phyloP scores from a whole-genome alignment of 352 stramenopile species.

The Phytophthora hybrid region DNA sequence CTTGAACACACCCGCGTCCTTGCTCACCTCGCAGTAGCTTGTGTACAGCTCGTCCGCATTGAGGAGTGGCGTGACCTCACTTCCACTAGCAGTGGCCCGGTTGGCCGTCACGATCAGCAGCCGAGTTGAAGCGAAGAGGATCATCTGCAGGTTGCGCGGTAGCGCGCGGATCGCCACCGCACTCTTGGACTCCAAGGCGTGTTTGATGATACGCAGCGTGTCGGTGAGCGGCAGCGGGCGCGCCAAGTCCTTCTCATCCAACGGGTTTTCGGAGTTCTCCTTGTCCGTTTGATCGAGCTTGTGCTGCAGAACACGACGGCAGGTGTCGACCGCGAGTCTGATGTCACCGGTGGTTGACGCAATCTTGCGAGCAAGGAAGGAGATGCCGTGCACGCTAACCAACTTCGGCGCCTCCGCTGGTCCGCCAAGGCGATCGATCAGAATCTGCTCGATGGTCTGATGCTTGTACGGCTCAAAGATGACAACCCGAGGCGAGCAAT shows the following conservation, averaged over 20 bases:
- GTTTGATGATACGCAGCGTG: slow-evolving; percentile 80
- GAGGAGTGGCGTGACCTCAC: slow-evolving; percentile 48
- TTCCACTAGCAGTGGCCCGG: slow-evolving; percentile 24
- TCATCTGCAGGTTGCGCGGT: slow-evolving; percentile 85
- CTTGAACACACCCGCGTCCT: slow-evolving; percentile 72
- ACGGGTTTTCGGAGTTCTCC: slow-evolving; percentile 42
- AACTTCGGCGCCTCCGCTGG: slow-evolving; percentile 51
- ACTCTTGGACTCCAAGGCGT: slow-evolving; percentile 71
- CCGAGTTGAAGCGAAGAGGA: slow-evolving; percentile 74
- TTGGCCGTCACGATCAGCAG: slow-evolving; percentile 50
- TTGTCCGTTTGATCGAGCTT: slow-evolving; percentile 49
- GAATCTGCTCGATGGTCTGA: slow-evolving; percentile 81
- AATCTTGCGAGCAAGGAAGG: slow-evolving; percentile 85
- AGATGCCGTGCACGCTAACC: slow-evolving; percentile 74
- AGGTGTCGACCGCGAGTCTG: slow-evolving; percentile 77
- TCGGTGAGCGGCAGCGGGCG: slow-evolving; percentile 70
- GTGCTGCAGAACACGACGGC: slow-evolving; percentile 71
- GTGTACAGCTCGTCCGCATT: slow-evolving; percentile 69
- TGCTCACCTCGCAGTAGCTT: slow-evolving; percentile 75
- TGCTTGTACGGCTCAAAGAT: slow-evolving; percentile 86
- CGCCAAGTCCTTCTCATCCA: slow-evolving; percentile 27
- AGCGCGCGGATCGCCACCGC: slow-evolving; percentile 64
- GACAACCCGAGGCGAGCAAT: slow-evolving; percentile 66
- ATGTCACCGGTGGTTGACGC: slow-evolving; percentile 82
- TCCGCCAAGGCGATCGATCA: slow-evolving; percentile 72